These are phyloP conservation scores for Aethionema arabicum DNA, from an alignment of 345 rosid species.

Conservation along the genomic window DNA sequence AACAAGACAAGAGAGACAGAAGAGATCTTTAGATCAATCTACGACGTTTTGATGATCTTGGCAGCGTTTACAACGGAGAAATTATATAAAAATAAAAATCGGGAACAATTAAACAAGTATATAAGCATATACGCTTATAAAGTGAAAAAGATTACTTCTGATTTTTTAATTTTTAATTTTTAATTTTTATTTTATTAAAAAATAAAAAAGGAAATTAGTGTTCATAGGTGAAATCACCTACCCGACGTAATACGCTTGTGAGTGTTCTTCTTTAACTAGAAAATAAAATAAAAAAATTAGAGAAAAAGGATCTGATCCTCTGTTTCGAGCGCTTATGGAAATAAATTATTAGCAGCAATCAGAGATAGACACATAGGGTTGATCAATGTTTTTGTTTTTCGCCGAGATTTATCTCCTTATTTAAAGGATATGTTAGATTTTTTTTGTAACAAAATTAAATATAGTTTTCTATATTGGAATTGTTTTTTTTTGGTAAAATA, in stretches of 20 bases:
- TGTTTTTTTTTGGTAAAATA: too few species aligned
- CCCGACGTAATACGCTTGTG: not conserved
- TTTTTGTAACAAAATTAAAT: not conserved
- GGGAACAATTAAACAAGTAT: not conserved
- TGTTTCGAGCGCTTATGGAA: not conserved
- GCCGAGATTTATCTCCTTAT: not conserved
- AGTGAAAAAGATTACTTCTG: not conserved
- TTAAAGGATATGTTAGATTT: not conserved
- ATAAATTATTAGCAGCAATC: not conserved
- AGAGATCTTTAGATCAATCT: constrained; percentile 7
- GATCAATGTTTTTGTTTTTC: not conserved
- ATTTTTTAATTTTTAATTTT: not conserved
- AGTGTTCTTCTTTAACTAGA: not conserved
- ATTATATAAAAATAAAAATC: not conserved
- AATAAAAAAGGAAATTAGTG: not conserved
- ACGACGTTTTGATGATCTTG: constrained; percentile 5
- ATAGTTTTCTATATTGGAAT: too few species aligned
- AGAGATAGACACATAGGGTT: not conserved
- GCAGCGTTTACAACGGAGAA: constrained; percentile 6
- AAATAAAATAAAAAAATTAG: not conserved
- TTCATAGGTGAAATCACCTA: not conserved
- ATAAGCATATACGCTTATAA: constrained; percentile 22
- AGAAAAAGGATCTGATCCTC: not conserved
- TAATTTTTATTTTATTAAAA: not conserved
- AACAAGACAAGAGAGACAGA: not conserved